Evolutionary conservation across 352 stramenopile species (phyloP).

Genomic region (Globisporangium lucens): DNA sequence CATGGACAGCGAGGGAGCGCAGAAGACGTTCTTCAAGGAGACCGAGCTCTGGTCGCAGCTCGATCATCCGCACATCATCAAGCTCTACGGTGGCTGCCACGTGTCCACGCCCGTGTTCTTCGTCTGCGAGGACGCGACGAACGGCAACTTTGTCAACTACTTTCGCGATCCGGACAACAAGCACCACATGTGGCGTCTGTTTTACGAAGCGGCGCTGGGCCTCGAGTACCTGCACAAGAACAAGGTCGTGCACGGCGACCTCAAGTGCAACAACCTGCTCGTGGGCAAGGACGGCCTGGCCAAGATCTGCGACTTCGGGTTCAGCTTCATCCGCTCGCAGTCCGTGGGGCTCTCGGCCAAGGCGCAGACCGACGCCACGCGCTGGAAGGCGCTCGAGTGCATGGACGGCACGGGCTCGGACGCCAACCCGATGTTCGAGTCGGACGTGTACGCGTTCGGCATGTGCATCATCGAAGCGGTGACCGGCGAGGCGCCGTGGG

Average conservation of each 20-base stretch:
- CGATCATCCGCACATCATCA: constrained; percentile 10
- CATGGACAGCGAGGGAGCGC: not conserved
- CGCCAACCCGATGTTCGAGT: constrained; percentile 24
- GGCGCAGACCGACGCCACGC: constrained; percentile 30
- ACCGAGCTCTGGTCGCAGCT: constrained; percentile 5
- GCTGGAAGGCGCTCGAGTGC: constrained; percentile 44
- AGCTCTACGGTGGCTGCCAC: constrained; percentile 12
- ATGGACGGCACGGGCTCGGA: constrained; percentile 15
- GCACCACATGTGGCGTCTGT: constrained; percentile 21
- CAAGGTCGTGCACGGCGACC: constrained; percentile 77
- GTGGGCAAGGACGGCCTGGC: constrained; percentile 36
- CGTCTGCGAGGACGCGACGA: constrained; percentile 37
- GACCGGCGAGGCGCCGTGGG: constrained; percentile 30
- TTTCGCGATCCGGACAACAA: constrained; percentile 22
- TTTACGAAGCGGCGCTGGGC: constrained; percentile 44
- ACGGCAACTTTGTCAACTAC: constrained; percentile 39
- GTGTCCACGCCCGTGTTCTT: constrained; percentile 20
- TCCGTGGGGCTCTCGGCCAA: constrained; percentile 28
- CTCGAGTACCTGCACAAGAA: constrained; percentile 56
- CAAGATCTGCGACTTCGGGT: constrained; percentile 48
- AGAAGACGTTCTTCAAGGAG: constrained; percentile 13
- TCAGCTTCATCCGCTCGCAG: constrained; percentile 33
- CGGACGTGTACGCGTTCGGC: constrained; percentile 39
- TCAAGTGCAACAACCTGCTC: constrained; percentile 88
- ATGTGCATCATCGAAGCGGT: constrained; percentile 47